A percentile compares a stretch with the other conserved stretches of the same genome.
These are phyloP conservation scores for Rhodotorula sp. DNA, from an alignment of 1,284 basidiomycete genomes.

Conservation along the genomic window DNA sequence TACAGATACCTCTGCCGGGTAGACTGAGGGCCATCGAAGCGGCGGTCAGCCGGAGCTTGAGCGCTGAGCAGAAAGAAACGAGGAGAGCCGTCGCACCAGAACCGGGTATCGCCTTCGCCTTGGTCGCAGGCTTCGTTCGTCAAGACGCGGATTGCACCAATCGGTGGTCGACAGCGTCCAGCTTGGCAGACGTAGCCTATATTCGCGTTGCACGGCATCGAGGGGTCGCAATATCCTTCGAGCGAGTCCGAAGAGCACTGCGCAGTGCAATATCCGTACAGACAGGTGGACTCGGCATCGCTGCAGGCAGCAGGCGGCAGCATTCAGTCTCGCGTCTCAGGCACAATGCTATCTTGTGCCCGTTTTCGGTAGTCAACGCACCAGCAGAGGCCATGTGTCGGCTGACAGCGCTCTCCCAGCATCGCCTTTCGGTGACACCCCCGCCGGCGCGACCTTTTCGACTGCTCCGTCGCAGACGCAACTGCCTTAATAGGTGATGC, in stretches of 20 bases:
- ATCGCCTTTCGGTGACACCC: neutral
- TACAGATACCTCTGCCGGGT: conserved; percentile 31
- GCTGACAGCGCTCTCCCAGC: conserved; percentile 28
- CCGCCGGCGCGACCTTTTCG: neutral
- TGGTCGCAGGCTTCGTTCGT: conserved; percentile 32
- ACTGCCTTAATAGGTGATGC: no score
- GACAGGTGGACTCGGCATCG: conserved; percentile 25
- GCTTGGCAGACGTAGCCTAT: conserved; percentile 36
- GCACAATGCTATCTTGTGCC: neutral
- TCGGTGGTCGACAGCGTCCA: conserved; percentile 36
- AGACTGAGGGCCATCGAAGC: conserved; percentile 14
- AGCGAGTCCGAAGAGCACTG: conserved; percentile 30
- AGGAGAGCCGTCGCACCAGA: conserved; percentile 25
- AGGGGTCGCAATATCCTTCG: conserved; percentile 37
- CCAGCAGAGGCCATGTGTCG: conserved; percentile 20
- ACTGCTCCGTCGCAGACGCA: neutral
- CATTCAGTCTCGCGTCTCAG: neutral
- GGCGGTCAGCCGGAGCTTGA: no score
- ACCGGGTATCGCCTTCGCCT: conserved; percentile 33
- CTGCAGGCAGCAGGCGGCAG: neutral
- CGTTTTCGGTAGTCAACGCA: conserved; percentile 1
- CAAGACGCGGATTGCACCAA: conserved; percentile 26
- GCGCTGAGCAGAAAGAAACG: no score
- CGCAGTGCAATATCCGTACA: conserved; percentile 18
- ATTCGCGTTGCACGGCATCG: conserved; percentile 22